Base-by-base conservation (phyloP, 129 eudicot species). In the Lonicera japonica region DNA sequence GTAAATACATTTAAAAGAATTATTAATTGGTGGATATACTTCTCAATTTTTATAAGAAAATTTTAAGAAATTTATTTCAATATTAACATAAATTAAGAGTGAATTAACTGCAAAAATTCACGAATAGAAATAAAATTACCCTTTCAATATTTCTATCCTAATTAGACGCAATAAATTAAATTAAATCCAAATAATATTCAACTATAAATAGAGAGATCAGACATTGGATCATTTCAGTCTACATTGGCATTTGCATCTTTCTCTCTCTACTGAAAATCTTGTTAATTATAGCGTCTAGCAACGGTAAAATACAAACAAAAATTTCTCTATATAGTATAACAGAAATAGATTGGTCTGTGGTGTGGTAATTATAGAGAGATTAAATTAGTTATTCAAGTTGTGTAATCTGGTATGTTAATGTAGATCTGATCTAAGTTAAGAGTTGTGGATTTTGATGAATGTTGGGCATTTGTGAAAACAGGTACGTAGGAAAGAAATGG, bases 401-500 rank as follows among this genome's bases (percentile, higher is more conserved):
- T 50, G 21, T 20, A 51, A 73, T 75, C 39, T 52, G 71, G 54
- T 59, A n/a, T n/a, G n/a, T n/a, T n/a, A 22, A 21, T 66, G 69
- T 71, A 57, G 79, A 77, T 77, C 72, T 61, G 79, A 77, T 77
- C 73, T 66, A 29, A 2, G 36, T 29, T 29, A 29, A 29, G n/a
- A n/a, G 14, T 63, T 60, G 51, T 14, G 24, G 58, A 53, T 23
- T 40, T 22, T 64, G 57, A 19, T 75, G 50, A 43, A 43, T 43
- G 50, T 1, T 43, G 5, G 67, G 19, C 50, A n/a, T 50, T 50
- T 63, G 4, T 22, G 63, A 5, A 36, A 61, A 53, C 58, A 54
- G 73, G 43, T n/a, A n/a, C n/a, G n/a, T 77, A 4, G 50, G 17
- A 64, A 25, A 21, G 55, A 65, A 82, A 94, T 94, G 99, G 99